Percentiles rank a stretch among this genome's conserved stretches.
phyloP scores from a whole-genome alignment of 2,329 filamentous ascomycete genomes.

The Ophiocordyceps camponoti-rufipedis region DNA sequence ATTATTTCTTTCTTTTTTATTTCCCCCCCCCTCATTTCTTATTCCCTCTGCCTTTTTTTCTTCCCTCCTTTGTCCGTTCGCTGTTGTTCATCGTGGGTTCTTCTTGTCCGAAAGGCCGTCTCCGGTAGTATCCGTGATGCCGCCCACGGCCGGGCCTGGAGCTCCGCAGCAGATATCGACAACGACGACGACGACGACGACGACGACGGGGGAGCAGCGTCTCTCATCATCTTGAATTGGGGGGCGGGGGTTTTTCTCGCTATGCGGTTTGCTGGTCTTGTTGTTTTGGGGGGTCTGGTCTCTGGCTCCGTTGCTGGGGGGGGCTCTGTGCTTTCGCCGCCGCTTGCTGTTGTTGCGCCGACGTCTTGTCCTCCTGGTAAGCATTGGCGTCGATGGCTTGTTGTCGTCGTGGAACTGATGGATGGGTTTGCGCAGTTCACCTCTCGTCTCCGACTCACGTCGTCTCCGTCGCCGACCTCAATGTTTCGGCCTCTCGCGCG shows the following conservation, averaged over 20 bases:
- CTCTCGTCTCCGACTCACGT: conserved; percentile 1
- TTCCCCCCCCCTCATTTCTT: background rate
- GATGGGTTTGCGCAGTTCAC: conserved; percentile 1
- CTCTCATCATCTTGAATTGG: no score
- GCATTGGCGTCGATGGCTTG: background rate
- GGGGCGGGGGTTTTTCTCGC: no score
- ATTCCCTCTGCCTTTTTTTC: background rate
- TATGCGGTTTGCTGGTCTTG: no score
- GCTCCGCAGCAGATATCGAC: background rate
- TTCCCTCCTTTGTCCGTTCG: background rate
- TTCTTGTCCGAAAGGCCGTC: background rate
- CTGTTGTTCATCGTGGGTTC: background rate
- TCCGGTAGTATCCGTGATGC: background rate
- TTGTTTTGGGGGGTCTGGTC: no score
- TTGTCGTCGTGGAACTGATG: no score
- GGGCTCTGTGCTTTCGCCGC: background rate
- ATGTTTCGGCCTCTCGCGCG: conserved; percentile 10
- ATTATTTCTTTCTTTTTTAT: no score
- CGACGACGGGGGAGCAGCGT: no score
- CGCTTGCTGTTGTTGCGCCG: background rate
- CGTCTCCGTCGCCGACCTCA: conserved; percentile 5
- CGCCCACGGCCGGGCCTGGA: background rate
- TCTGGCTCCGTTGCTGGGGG: background rate
- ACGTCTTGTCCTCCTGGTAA: background rate
- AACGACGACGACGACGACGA: no score